A percentile compares a stretch with the other conserved stretches of the same genome.
Conservation (phyloP, 2,329 filamentous ascomycete species). For the Trichoderma cornu-damae region DNA sequence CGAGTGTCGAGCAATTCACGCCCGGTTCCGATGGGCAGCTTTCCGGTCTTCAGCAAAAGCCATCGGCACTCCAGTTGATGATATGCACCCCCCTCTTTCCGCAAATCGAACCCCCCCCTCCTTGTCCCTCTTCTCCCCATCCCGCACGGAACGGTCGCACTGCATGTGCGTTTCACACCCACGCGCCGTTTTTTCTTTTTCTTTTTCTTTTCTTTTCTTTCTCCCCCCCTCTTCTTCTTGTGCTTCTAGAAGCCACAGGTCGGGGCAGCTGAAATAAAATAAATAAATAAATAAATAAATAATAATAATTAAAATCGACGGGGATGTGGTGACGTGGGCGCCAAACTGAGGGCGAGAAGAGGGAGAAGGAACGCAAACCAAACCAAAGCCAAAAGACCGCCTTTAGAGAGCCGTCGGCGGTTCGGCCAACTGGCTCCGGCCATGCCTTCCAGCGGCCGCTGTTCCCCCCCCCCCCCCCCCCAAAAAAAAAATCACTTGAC, state of each 20-base stretch:
- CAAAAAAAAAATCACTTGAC: slow-evolving; percentile 2
- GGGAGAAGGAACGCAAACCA: background rate
- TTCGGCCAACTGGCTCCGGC: background rate
- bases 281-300: too few species aligned
- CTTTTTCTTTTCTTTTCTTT: background rate
- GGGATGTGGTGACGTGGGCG: background rate
- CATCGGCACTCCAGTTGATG: background rate
- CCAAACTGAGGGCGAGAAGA: background rate
- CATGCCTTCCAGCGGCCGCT: slow-evolving; percentile 8
- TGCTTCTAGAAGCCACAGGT: slow-evolving; percentile 1
- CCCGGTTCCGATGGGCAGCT: background rate
- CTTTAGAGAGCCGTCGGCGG: background rate
- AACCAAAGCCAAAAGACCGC: slow-evolving; percentile 6
- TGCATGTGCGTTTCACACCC: slow-evolving; percentile 12
- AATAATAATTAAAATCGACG: too few species aligned
- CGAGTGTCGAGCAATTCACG: background rate
- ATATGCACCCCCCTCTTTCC: too few species aligned
- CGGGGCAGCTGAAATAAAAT: background rate
- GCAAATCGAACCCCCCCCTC: slow-evolving; percentile 3
- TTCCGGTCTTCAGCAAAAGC: background rate
- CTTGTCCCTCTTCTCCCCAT: too few species aligned
- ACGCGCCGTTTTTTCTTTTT: too few species aligned
- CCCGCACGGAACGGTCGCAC: background rate
- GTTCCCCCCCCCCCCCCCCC: too few species aligned
- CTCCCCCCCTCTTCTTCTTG: background rate